Percentiles rank a stretch among this genome's conserved stretches.
These are phyloP conservation scores for Micractinium sp. DNA, from an alignment of 139 green algal genomes.

Conservation along the genomic window DNA sequence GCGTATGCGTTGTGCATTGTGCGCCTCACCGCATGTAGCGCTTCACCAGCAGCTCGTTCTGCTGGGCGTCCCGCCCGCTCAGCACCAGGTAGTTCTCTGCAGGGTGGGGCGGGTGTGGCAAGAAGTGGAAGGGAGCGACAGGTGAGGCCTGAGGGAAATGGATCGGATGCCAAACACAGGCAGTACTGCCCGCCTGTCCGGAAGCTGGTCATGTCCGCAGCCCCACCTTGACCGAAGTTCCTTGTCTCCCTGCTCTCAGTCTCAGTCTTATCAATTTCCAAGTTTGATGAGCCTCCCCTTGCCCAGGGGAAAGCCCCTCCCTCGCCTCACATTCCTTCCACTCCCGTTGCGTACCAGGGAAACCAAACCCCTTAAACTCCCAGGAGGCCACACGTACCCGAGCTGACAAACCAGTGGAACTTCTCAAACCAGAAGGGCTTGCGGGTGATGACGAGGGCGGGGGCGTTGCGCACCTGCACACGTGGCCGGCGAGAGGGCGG, in stretches of 20 bases:
- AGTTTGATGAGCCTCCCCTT: too few species aligned
- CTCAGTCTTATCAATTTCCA: too few species aligned
- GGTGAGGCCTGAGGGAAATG: too few species aligned
- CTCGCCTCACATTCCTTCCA: too few species aligned
- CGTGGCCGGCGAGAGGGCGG: neutral
- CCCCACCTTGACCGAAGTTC: too few species aligned
- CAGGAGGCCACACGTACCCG: neutral
- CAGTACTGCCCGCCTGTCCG: too few species aligned
- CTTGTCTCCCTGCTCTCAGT: too few species aligned
- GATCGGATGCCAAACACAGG: too few species aligned
- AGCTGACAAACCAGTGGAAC: conserved; percentile 95
- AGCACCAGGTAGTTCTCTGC: conserved; percentile 95
- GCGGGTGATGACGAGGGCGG: conserved; percentile 56
- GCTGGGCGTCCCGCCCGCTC: conserved; percentile 88
- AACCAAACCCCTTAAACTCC: neutral
- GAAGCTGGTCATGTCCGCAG: too few species aligned
- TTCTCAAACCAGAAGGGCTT: conserved; percentile 96
- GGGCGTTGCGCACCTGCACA: conserved; percentile 32
- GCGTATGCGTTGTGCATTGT: neutral
- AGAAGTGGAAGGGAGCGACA: too few species aligned
- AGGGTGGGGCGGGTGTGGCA: neutral
- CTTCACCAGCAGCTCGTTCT: conserved; percentile 98
- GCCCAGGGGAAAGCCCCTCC: too few species aligned
- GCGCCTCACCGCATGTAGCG: conserved; percentile 55
- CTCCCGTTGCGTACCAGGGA: too few species aligned